A percentile compares a stretch with the other conserved stretches of the same genome.
These are phyloP conservation scores for Fusarium tricinctum DNA, from an alignment of 2,329 filamentous ascomycete species.

Conservation along the genomic window DNA sequence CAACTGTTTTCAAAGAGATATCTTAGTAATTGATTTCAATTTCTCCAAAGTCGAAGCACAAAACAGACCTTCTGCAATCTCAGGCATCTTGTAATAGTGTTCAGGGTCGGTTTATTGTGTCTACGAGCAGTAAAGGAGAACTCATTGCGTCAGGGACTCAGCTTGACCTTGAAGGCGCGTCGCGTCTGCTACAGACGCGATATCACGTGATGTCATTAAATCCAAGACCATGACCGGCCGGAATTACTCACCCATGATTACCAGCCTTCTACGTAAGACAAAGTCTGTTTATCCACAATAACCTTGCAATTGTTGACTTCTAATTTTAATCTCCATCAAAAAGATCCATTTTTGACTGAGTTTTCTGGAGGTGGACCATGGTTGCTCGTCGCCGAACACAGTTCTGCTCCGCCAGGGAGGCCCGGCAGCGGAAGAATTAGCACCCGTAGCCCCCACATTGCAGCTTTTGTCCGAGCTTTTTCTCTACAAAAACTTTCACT, in stretches of 20 bases:
- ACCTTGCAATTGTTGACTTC: slow-evolving; percentile 1
- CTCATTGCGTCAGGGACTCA: slow-evolving; percentile 34
- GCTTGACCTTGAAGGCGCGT: slow-evolving; percentile 34
- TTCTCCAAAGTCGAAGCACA: slow-evolving; percentile 5
- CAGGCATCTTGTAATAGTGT: slow-evolving; percentile 64
- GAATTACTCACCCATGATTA: neutral
- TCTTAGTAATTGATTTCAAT: slow-evolving; percentile 10
- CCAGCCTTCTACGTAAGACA: neutral
- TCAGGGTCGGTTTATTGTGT: neutral
- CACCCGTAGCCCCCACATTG: slow-evolving; percentile 36
- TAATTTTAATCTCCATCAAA: slow-evolving; percentile 6
- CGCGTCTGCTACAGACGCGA: slow-evolving; percentile 37
- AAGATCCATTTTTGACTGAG: slow-evolving; percentile 31
- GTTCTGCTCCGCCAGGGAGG: slow-evolving; percentile 5
- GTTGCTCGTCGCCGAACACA: slow-evolving; percentile 33
- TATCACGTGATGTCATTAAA: slow-evolving; percentile 42
- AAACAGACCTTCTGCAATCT: slow-evolving; percentile 70
- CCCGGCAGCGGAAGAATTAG: slow-evolving; percentile 36
- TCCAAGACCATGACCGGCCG: no score
- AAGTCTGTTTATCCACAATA: neutral
- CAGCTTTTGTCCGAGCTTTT: slow-evolving; percentile 50
- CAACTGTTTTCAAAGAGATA: slow-evolving; percentile 65
- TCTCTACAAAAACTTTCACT: slow-evolving; percentile 45
- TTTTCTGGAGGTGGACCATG: slow-evolving; percentile 30
- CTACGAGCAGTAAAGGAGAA: neutral